Conservation (phyloP, 2,329 filamentous ascomycete genomes). For the Alternaria angustiovoidea region DNA sequence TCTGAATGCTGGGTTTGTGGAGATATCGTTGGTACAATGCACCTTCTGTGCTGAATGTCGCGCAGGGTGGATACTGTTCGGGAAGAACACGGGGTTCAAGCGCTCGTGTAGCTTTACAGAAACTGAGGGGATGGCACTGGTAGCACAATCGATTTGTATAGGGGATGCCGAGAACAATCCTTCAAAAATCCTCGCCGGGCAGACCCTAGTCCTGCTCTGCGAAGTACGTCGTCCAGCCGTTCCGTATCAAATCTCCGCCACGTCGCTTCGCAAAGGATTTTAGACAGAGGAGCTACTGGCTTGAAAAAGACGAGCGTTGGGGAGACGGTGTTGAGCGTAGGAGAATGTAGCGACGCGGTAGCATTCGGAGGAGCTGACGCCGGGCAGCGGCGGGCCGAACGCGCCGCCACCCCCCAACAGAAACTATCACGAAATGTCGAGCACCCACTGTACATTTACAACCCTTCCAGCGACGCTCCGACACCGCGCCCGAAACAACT, state of each 20-base stretch:
- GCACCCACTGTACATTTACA: neutral
- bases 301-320: neutral
- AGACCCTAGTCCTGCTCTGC: neutral
- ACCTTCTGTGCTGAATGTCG: neutral
- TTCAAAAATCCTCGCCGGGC: neutral
- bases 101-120: neutral
- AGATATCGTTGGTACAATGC: conserved; percentile 2
- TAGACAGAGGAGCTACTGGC: neutral
- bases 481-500: neutral
- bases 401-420: neutral
- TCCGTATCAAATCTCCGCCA: neutral
- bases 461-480: neutral
- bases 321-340: neutral
- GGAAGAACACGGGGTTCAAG: neutral
- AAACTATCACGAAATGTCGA: neutral
- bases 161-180: neutral
- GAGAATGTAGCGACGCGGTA: neutral
- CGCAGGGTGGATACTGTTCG: conserved; percentile 2
- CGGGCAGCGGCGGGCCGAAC: conserved; percentile 6
- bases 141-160: neutral
- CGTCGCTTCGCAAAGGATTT: neutral
- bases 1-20: neutral
- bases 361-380: neutral
- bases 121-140: neutral
- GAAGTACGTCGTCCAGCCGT: neutral